Evolutionary conservation across 495 filamentous ascomycete species (phyloP).

Genomic region (Penicillium canescens): DNA sequence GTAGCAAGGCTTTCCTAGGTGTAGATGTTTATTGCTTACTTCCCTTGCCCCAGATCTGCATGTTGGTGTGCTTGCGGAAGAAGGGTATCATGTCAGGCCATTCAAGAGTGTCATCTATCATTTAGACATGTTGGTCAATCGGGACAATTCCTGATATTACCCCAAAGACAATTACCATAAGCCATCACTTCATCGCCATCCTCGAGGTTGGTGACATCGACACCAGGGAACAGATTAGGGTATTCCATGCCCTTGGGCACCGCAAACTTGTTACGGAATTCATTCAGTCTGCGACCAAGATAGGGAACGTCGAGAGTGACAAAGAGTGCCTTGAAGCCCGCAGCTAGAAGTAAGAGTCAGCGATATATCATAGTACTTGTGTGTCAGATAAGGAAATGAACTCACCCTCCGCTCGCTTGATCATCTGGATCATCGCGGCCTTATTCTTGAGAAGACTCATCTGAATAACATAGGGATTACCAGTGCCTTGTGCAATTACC

Average conservation of each 20-base stretch:
- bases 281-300: conserved; percentile 57
- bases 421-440: conserved; percentile 74
- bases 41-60: conserved; percentile 90
- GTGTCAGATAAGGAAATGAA: conserved; percentile 13
- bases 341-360: conserved; percentile 30
- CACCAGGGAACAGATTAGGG: conserved; percentile 7
- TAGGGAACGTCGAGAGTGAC: conserved; percentile 94
- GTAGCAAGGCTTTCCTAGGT: too few species aligned
- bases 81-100: conserved; percentile 51
- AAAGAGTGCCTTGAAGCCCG: conserved; percentile 87
- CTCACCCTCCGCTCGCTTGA: conserved; percentile 72
- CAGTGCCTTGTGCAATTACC: conserved; percentile 34
- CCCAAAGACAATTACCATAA: not conserved
- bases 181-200: conserved; percentile 1
- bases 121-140: too few species aligned
- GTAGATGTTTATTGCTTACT: conserved; percentile 22
- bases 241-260: conserved; percentile 27
- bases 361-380: not conserved
- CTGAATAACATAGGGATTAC: conserved; percentile 55
- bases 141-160: too few species aligned
- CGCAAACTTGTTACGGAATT: conserved; percentile 41
- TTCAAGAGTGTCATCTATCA: not conserved
- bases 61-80: conserved; percentile 79
- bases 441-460: conserved; percentile 88
- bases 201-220: conserved; percentile 10